Evolutionary conservation across 371 early-diverging fungal genomes (phyloP), one percentile per base, ranked within the genome.

Genomic region (Rhizopus sp.): DNA sequence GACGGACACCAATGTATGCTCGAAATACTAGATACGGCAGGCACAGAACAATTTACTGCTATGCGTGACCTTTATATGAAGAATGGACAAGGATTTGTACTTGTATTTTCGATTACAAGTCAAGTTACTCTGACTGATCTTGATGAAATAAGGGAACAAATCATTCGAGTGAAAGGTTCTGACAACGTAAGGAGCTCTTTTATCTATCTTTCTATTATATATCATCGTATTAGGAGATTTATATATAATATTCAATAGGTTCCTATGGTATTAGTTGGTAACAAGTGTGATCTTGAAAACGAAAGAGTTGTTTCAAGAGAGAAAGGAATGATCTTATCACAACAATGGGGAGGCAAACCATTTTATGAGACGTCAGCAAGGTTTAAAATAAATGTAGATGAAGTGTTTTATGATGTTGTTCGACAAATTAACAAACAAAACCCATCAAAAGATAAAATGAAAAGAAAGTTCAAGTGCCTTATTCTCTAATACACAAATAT

Each of bases 1-100:
- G 94, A 93, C 59, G 87, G 86, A 33, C 86, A 88, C 56, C 90
- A 89, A 68, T 92, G 92, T 66, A 89, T 93, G 89, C 80, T 94
- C 40, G 94, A 94, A 68, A 91, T 94, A 56, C 76, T 94, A 46
- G 94, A 94, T 74, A 94, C 94, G 32, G 94, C 94, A 40, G 89
- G 89, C 32, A 87, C 85, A 60, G 94, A 94, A 69, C 94, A 93
- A 75, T 93, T 93, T 59, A 92, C 93, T 35, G 93, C 93, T 3
- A 92, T 93, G 91, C 87, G 93, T 41, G 95, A 94, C 70, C 75
- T 93, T 8, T 93, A 93, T 66, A 92, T 94, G 92, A 92, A 92
- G 61, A 92, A 89, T 62, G 95, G 95, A 2, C 90, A 93, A 59
- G 95, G 94, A 4, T 94, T 94, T 62, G 79, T 93, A 34, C 73